Conservation (phyloP, 208 protist species). For the Trichomonas vaginalis region DNA sequence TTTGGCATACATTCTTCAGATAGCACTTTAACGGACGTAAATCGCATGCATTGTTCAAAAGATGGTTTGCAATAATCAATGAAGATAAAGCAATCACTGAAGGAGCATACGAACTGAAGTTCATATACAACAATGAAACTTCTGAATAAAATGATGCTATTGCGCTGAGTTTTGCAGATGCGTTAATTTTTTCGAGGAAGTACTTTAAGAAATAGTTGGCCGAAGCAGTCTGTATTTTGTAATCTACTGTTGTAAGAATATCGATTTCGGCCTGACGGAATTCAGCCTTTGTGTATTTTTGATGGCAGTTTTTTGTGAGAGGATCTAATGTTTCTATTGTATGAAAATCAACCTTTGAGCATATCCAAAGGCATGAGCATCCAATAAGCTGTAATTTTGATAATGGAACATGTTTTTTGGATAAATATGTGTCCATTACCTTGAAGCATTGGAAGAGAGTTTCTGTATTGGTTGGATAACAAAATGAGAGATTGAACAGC, state of each 20-base stretch:
- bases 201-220: not conserved
- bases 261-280: not conserved
- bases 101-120: not conserved
- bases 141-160: not conserved
- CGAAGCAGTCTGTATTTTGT: not conserved
- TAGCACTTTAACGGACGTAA: not conserved
- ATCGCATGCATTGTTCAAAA: not conserved
- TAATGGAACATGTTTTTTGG: not conserved
- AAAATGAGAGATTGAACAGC: not conserved
- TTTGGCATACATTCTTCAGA: not conserved
- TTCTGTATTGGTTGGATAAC: not conserved
- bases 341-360: not conserved
- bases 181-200: not conserved
- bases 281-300: not conserved
- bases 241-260: not conserved
- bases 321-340: not conserved
- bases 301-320: not conserved
- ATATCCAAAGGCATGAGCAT: not conserved
- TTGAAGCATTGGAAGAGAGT: not conserved
- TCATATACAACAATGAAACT: not conserved
- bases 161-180: not conserved
- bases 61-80: not conserved
- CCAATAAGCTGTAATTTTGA: not conserved
- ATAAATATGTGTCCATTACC: not conserved
- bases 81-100: not conserved